These are phyloP conservation scores for Candida sithepensis DNA, from an alignment of 805 yeast genomes.

Conservation along the genomic window DNA sequence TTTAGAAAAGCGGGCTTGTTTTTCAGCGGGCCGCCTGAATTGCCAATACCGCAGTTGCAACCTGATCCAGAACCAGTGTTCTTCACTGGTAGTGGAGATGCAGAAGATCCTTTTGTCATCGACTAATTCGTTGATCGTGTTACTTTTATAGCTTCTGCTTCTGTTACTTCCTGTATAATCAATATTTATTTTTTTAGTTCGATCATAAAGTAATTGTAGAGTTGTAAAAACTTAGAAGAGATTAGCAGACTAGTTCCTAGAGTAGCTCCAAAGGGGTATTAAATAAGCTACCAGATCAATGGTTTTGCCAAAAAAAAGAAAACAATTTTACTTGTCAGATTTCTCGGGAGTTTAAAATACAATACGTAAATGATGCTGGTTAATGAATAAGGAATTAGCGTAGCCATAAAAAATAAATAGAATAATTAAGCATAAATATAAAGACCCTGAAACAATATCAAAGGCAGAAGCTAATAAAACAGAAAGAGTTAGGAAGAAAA, in stretches of 20 bases:
- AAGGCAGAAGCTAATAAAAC: background rate
- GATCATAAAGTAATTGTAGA: too few relatives aligned
- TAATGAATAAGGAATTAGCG: background rate
- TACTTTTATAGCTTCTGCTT: background rate
- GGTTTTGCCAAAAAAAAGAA: too few relatives aligned
- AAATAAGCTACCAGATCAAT: too few relatives aligned
- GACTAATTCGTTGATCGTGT: slow-evolving; percentile 14
- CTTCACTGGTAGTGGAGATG: slow-evolving; percentile 29
- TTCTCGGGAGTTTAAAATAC: too few relatives aligned
- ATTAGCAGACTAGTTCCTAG: too few relatives aligned
- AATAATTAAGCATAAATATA: background rate
- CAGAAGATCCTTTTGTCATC: slow-evolving; percentile 31
- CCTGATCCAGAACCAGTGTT: slow-evolving; percentile 20
- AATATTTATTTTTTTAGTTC: too few relatives aligned
- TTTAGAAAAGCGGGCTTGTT: background rate
- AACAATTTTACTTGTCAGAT: too few relatives aligned
- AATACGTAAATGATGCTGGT: too few relatives aligned
- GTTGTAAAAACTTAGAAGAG: too few relatives aligned
- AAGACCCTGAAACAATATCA: background rate
- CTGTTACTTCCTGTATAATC: too few relatives aligned
- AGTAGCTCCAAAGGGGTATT: too few relatives aligned
- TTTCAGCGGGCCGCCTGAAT: background rate
- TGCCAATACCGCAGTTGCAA: background rate
- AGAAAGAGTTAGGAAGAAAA: background rate
- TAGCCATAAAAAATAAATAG: background rate